Percentiles rank a stretch among this genome's conserved stretches.
These are phyloP conservation scores for Crithidia mellificae DNA, from an alignment of 208 protist species.

Conservation along the genomic window DNA sequence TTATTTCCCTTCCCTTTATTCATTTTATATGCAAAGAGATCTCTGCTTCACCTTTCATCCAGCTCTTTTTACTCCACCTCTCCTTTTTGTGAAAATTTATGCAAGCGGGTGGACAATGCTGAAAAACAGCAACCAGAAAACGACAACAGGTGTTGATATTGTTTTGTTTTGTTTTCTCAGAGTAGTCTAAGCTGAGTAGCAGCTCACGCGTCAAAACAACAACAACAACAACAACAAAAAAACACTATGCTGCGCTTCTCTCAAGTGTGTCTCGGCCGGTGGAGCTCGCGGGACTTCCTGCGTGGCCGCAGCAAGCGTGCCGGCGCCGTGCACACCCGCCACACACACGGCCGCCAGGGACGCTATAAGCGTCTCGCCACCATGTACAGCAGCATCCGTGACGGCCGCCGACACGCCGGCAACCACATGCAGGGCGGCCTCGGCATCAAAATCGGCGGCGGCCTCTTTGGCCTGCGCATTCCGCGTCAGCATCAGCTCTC, in stretches of 20 bases:
- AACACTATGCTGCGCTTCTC: conserved; percentile 37
- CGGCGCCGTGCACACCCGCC: conserved; percentile 82
- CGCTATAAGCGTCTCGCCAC: conserved; percentile 76
- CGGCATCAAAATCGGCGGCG: conserved; percentile 84
- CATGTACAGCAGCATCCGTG: conserved; percentile 60
- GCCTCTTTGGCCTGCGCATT: conserved; percentile 87
- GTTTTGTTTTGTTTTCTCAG: too few relatives aligned
- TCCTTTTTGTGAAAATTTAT: too few relatives aligned
- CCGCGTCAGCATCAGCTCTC: conserved; percentile 78
- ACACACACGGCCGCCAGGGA: conserved; percentile 80
- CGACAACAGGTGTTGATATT: too few relatives aligned
- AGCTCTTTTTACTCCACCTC: too few relatives aligned
- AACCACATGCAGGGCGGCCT: conserved; percentile 85
- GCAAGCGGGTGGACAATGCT: too few relatives aligned
- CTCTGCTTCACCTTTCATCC: too few relatives aligned
- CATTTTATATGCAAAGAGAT: too few relatives aligned
- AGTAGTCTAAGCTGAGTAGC: too few relatives aligned
- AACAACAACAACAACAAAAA: not conserved
- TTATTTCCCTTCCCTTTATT: too few relatives aligned
- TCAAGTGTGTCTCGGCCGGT: conserved; percentile 50
- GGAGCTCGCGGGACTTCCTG: conserved; percentile 79
- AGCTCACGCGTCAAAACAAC: not conserved
- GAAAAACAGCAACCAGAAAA: too few relatives aligned
- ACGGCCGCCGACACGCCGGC: conserved; percentile 69
- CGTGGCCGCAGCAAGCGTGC: conserved; percentile 70